phyloP scores from a whole-genome alignment of 2,329 filamentous ascomycete species.

The Aspergillus sojae region DNA sequence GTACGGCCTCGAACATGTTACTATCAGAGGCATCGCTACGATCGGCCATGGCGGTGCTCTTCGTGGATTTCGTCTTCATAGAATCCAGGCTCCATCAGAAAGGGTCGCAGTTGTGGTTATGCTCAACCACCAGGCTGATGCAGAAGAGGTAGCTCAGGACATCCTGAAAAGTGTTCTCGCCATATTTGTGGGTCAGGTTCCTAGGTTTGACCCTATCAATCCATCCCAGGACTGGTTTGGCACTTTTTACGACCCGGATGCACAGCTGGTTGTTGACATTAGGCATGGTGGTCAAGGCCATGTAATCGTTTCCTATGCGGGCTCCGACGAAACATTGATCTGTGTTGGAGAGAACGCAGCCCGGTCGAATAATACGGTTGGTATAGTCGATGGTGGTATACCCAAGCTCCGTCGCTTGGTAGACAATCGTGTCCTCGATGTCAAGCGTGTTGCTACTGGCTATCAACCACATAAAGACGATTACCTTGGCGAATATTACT shows the following conservation, averaged over 20 bases:
- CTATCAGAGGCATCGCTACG: conserved; percentile 28
- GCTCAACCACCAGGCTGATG: conserved; percentile 44
- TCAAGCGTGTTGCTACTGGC: conserved; percentile 22
- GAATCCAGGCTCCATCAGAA: conserved; percentile 38
- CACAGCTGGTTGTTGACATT: conserved; percentile 36
- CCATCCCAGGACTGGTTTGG: conserved; percentile 36
- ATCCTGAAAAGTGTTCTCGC: conserved; percentile 36
- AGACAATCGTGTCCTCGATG: conserved; percentile 34
- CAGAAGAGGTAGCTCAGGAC: conserved; percentile 28
- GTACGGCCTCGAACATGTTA: conserved; percentile 37
- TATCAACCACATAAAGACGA: conserved; percentile 14
- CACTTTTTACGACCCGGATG: conserved; percentile 42
- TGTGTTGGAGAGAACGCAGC: neutral
- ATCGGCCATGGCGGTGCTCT: conserved; percentile 48
- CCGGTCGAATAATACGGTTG: neutral
- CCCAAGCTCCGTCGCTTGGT: conserved; percentile 20
- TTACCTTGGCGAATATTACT: conserved; percentile 37
- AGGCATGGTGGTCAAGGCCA: conserved; percentile 28
- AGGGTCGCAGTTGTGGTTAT: conserved; percentile 44
- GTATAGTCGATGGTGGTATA: neutral
- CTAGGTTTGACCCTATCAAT: neutral
- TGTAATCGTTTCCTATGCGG: conserved; percentile 32
- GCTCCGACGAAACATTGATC: conserved; percentile 18
- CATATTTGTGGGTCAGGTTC: conserved; percentile 16
- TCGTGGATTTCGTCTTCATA: conserved; percentile 43